phyloP scores from a whole-genome alignment of 202 grass and related monocot species.

The Brachypodium distachyon region DNA sequence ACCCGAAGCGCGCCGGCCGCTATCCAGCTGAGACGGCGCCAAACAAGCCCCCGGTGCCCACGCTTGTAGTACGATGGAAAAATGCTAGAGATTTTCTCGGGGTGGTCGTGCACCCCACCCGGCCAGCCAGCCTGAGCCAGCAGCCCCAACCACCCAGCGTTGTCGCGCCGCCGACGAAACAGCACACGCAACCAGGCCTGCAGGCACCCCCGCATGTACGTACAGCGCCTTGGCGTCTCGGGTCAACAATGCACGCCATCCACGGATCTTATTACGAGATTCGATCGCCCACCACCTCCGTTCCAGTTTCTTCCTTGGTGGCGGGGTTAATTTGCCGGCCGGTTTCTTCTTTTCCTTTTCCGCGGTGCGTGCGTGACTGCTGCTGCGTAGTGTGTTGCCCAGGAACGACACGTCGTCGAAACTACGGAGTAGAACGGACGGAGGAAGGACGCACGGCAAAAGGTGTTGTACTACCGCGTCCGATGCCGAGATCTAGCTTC shows the following conservation, averaged over 20 bases:
- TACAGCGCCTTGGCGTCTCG: not conserved
- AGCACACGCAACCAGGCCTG: not conserved
- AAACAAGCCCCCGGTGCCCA: not conserved
- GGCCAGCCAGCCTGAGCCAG: too few species aligned
- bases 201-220: not conserved
- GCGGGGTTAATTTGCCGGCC: not conserved
- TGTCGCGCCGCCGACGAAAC: not conserved
- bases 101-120: not conserved
- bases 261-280: not conserved
- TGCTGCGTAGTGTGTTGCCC: too few species aligned
- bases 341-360: not conserved
- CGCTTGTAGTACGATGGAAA: not conserved
- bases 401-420: not conserved
- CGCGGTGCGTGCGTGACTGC: not conserved
- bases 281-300: not conserved
- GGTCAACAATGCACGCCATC: constrained; percentile 20
- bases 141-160: too few species aligned
- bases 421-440: too few species aligned
- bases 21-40: not conserved
- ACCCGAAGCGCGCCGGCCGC: too few species aligned
- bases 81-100: too few species aligned
- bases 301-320: too few species aligned
- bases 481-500: too few species aligned
- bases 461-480: not conserved
- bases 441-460: not conserved